A percentile compares a stretch with the other conserved stretches of the same genome.
Evolutionary conservation across 1,139 yeast species (phyloP).

Genomic region (Kodamaea sp.): DNA sequence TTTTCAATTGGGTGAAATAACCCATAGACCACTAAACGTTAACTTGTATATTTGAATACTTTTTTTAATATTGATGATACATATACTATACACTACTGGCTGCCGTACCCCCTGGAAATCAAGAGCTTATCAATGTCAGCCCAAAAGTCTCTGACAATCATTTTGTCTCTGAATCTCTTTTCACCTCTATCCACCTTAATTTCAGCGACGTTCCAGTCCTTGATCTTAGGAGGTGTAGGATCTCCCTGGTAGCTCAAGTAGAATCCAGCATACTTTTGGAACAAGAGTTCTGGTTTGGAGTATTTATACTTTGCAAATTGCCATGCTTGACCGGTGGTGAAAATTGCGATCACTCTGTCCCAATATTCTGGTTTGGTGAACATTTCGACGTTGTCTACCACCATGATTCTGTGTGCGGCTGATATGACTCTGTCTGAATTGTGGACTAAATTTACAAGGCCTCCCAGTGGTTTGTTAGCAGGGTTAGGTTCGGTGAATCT

Average conservation of each 20-base stretch:
- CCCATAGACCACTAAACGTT: background rate
- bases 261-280: constrained; percentile 84
- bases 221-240: constrained; percentile 69
- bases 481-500: constrained; percentile 60
- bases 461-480: constrained; percentile 38
- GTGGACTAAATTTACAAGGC: constrained; percentile 56
- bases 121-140: constrained; percentile 65
- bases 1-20: background rate
- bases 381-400: constrained; percentile 85
- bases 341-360: constrained; percentile 93
- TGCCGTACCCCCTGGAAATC: constrained; percentile 46
- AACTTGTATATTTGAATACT: background rate
- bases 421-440: constrained; percentile 55
- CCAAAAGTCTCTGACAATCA: constrained; percentile 86
- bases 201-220: constrained; percentile 85
- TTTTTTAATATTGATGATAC: constrained; percentile 1
- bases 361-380: constrained; percentile 95
- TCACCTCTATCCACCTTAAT: constrained; percentile 74
- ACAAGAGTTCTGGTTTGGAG: constrained; percentile 75
- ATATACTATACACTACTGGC: constrained; percentile 3
- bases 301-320: constrained; percentile 88
- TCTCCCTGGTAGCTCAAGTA: constrained; percentile 79
- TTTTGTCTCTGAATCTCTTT: constrained; percentile 85
- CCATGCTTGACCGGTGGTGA: constrained; percentile 98
- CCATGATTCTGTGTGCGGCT: constrained; percentile 62